Evolutionary conservation across 352 stramenopile genomes (phyloP), one percentile per base, ranked within the genome.

Genomic region (Phytophthora hybrid): DNA sequence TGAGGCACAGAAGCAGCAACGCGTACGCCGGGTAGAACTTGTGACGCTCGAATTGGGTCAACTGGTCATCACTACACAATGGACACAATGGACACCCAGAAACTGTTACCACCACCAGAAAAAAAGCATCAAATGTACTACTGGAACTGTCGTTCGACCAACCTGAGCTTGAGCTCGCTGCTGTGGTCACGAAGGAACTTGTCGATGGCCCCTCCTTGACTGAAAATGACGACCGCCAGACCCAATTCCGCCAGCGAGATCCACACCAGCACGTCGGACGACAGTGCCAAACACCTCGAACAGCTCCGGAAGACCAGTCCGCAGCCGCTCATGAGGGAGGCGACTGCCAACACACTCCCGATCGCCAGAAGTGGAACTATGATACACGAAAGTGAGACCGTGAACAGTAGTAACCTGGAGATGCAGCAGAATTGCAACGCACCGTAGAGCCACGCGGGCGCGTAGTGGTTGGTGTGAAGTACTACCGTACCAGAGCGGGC

Each of bases 201-300:
- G 73, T 92, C 80, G 71, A 95, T 93, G 57, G 63, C 65, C 18
- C 53, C 53, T 63, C 88, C 86, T 73, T 93, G 82, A 5, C 86
- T 93, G 62, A 95, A 83, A 58, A 95, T 93, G 52, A 93, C 85
- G 71, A 95, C 74, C 3, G 85, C 85, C 52, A 95, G 71, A 9
- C 86, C 83, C 39, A 95, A 69, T 73, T 95, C 88, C 54, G 85
- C 76, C 26, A 95, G 66, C 60, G 88, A 84, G 39, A 95, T 53
- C 57, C 90, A 78, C 55, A 89, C 73, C 13, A 93, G 71, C 39
- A 92, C 66, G 52, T 80, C 75, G 8, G 88, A 88, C 2, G 88
- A 93, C 11, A 89, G 57, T 26, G 77, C 81, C 59, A 93, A 79
- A 14, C 84, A 87, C 29, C 21, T 8, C 0, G 79, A 86, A 62